Evolutionary conservation across 441 rosid genomes (phyloP), one percentile per base, ranked within the genome.

Genomic region (Bocquillonia castaneifolia): DNA sequence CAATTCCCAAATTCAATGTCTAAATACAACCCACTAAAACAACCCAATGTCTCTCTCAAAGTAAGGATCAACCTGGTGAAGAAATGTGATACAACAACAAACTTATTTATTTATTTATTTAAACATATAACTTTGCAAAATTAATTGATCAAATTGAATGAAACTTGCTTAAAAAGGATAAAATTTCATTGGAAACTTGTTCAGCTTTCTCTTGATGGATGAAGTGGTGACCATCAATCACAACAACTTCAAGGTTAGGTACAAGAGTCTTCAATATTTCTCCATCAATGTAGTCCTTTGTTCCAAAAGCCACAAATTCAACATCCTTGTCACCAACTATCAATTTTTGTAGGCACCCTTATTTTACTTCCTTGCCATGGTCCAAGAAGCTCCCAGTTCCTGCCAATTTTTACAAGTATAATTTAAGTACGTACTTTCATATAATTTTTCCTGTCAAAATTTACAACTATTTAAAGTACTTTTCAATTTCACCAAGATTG

Each of bases 371-470:
- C 83, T 40, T 81, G 79, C 85, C 87, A 79, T 10, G 81, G 70
- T 34, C 73, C 85, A 6, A 72, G 53, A 29, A 79, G 77, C 77
- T 82, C 81, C 86, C 87, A 81, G 18, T 77, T 83, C 83, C 87
- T 78, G 32, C 2, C 20, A 67, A 17, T 61, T 37, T n/a, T 48
- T 32, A 5, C 9, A 25, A 45, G 22, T 28, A 14, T 39, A 7
- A 25, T n/a, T n/a, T n/a, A n/a, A n/a, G n/a, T n/a, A 4, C 26
- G 8, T 42, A 34, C 40, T 60, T 2, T 6, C 5, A 26, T n/a
- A n/a, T n/a, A n/a, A n/a, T n/a, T n/a, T n/a, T n/a, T n/a, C n/a
- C n/a, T n/a, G n/a, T n/a, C n/a, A n/a, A n/a, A n/a, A n/a, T n/a
- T n/a, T n/a, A n/a, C n/a, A n/a, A n/a, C n/a, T n/a, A n/a, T n/a